Percentiles rank a stretch among this genome's conserved stretches.
phyloP scores from a whole-genome alignment of 2,329 filamentous ascomycete genomes.

The Trichoderma atroviride region DNA sequence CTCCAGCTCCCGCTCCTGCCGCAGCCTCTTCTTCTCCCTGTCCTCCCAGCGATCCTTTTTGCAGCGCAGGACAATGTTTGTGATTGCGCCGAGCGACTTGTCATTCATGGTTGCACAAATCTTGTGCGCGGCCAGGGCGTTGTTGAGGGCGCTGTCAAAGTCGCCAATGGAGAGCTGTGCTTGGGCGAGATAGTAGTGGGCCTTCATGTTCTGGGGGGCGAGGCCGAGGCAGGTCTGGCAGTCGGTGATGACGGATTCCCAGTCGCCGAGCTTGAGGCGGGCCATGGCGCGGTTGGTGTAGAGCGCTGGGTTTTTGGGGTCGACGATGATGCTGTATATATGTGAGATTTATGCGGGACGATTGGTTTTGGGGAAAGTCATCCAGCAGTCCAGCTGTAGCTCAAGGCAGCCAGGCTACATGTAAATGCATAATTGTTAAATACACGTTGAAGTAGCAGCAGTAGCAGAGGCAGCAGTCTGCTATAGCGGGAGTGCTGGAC shows the following conservation, averaged over 20 bases:
- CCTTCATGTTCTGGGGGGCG: conserved; percentile 70
- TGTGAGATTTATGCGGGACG: conserved; percentile 10
- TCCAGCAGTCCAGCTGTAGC: too few relatives aligned
- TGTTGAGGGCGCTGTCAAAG: conserved; percentile 71
- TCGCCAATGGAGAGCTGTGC: conserved; percentile 70
- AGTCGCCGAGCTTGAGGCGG: conserved; percentile 72
- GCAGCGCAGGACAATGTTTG: conserved; percentile 72
- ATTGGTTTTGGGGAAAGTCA: not conserved
- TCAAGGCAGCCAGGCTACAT: too few relatives aligned
- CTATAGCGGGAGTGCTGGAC: too few relatives aligned
- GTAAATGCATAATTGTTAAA: too few relatives aligned
- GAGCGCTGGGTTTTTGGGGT: conserved; percentile 74
- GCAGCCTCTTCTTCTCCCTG: conserved; percentile 63
- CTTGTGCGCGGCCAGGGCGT: conserved; percentile 72
- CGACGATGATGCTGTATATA: conserved; percentile 67
- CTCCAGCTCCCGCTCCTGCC: conserved; percentile 61
- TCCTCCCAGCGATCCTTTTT: conserved; percentile 87
- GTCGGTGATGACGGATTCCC: conserved; percentile 75
- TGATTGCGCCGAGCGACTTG: conserved; percentile 70
- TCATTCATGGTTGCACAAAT: conserved; percentile 66
- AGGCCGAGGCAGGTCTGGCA: conserved; percentile 75
- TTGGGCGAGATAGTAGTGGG: conserved; percentile 79
- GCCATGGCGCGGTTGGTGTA: conserved; percentile 91
- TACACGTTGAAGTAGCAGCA: too few relatives aligned
- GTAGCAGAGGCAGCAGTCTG: too few relatives aligned